Percentiles rank a stretch among this genome's conserved stretches.
Evolutionary conservation across 2,329 filamentous ascomycete genomes (phyloP).

Genomic region (Apiospora pterosperma): DNA sequence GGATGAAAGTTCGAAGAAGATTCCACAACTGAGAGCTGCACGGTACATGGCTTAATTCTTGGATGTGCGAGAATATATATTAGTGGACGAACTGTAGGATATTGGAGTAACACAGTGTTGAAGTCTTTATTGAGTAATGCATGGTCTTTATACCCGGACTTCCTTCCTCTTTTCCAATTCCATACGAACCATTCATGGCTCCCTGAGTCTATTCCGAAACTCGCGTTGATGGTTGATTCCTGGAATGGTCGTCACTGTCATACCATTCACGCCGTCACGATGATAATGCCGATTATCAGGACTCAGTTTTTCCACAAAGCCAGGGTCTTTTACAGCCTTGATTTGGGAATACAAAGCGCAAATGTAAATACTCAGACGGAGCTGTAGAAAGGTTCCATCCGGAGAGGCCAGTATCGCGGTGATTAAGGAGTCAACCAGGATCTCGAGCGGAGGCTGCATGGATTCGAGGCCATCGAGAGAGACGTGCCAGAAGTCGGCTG

Average conservation of each 20-base stretch:
- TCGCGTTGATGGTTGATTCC: slow-evolving; percentile 1
- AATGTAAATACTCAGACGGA: slow-evolving; percentile 2
- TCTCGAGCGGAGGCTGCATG: slow-evolving; percentile 3
- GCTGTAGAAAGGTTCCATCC: not conserved
- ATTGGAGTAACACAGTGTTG: no score
- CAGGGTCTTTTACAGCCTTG: not conserved
- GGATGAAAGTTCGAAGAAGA: no score
- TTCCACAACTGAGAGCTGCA: no score
- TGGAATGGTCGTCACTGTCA: not conserved
- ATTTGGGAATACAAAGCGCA: not conserved
- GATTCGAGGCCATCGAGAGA: not conserved
- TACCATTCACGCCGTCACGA: not conserved
- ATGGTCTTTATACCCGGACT: no score
- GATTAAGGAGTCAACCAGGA: slow-evolving; percentile 3
- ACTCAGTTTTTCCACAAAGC: not conserved
- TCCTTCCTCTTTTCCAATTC: not conserved
- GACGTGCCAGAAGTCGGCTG: slow-evolving; percentile 4
- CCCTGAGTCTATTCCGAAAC: not conserved
- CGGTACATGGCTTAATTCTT: no score
- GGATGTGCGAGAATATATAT: no score
- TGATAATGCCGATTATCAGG: slow-evolving; percentile 1
- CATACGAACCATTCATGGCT: not conserved
- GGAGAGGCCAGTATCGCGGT: slow-evolving; percentile 3
- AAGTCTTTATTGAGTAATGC: no score
- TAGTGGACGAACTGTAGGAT: no score